phyloP scores from a whole-genome alignment of 176 grass and related monocot species.

The Hordeum vulgare region MorexV3_pseudomolecules_assembly NC_058522.1:586003461-586003960 shows the following conservation, averaged over 20 bases:
- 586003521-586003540: background rate
- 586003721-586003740: constrained; percentile 44
- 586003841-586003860: background rate
- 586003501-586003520: constrained; percentile 27
- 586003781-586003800: no score
- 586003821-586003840: constrained; percentile 21
- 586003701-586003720: constrained; percentile 59
- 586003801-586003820: no score
- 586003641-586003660: no score
- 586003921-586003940: no score
- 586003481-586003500: constrained; percentile 44
- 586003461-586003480: constrained; percentile 68
- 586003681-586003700: background rate
- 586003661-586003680: no score
- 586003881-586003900: no score
- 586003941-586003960: no score
- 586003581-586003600: no score
- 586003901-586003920: no score
- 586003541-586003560: constrained; percentile 25
- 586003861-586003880: no score
- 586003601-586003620: no score
- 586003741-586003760: constrained; percentile 47
- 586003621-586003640: no score
- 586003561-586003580: constrained; percentile 17
- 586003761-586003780: background rate